Evolutionary conservation across 148 eudicot species (phyloP).

Genomic region (Chenopodium formosanum): DNA sequence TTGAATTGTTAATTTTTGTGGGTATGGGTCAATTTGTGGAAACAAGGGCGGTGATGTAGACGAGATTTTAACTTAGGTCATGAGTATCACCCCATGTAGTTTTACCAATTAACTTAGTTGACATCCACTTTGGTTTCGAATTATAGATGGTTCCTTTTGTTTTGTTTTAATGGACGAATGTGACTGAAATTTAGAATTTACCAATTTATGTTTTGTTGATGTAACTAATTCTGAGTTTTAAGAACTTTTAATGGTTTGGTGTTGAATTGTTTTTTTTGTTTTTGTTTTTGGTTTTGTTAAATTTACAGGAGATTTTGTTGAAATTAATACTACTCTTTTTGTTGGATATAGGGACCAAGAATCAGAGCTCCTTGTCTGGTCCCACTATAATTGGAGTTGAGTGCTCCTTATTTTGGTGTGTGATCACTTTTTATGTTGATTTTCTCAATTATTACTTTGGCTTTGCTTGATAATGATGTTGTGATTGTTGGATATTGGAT

Average conservation of each 20-base stretch:
- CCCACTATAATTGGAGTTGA: not conserved
- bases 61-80: not conserved
- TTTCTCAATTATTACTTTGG: not conserved
- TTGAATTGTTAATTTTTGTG: not conserved
- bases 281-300: not conserved
- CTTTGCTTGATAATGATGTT: not conserved
- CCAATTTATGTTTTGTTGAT: not conserved
- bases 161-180: not conserved
- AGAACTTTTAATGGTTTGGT: not conserved
- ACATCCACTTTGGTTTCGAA: not conserved
- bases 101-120: not conserved
- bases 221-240: not conserved
- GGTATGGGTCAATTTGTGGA: not conserved
- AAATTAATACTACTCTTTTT: not conserved
- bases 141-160: not conserved
- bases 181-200: not conserved
- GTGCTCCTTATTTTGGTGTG: not conserved
- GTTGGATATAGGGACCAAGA: not conserved
- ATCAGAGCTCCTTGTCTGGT: not conserved
- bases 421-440: not conserved
- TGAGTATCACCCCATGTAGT: too few relatives aligned
- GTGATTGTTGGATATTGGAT: not conserved
- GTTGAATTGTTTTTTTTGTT: too few relatives aligned
- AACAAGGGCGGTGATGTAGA: not conserved
- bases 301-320: slow-evolving; percentile 3